Evolutionary conservation across 257 asterid species (phyloP).

Genomic region (Plectranthus barbatus): DNA sequence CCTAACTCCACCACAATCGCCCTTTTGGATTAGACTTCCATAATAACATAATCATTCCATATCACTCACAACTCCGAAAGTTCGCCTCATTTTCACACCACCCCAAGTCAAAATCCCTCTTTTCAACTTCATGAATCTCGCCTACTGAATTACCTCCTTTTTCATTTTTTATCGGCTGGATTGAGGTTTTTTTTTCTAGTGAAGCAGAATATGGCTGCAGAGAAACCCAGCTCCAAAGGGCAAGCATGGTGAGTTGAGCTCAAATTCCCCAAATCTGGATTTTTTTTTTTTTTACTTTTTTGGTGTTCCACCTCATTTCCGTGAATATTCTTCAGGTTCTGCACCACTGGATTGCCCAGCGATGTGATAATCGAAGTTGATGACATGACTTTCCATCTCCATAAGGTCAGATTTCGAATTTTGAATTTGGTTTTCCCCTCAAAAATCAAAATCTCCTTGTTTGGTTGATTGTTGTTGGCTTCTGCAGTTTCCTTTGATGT

Average conservation of each 20-base stretch:
- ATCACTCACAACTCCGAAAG: conserved; percentile 26
- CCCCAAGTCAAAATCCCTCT: conserved; percentile 18
- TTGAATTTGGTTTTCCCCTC: not conserved
- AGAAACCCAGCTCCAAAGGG: conserved; percentile 66
- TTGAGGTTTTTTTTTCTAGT: not conserved
- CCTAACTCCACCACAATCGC: conserved; percentile 18
- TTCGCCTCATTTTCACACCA: conserved; percentile 15
- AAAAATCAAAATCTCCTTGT: not conserved
- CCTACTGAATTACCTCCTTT: conserved; percentile 6
- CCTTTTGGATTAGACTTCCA: conserved; percentile 27
- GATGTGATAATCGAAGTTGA: conserved; percentile 74
- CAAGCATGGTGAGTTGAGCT: conserved; percentile 72
- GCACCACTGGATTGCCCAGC: conserved; percentile 92
- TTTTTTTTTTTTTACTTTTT: not conserved
- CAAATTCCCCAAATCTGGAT: not conserved
- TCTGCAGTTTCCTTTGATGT: conserved; percentile 85
- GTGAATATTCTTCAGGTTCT: conserved; percentile 52
- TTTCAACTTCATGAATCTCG: conserved; percentile 36
- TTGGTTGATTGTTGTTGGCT: not conserved
- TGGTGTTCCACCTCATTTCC: not conserved
- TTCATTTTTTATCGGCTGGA: not conserved
- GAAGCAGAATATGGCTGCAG: conserved; percentile 48
- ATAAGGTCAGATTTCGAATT: conserved; percentile 42
- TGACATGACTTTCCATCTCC: conserved; percentile 90
- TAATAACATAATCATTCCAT: conserved; percentile 37